A percentile compares a stretch with the other conserved stretches of the same genome.
phyloP scores from a whole-genome alignment of 371 early-diverging fungal genomes.

The Mortierella sp. region DNA sequence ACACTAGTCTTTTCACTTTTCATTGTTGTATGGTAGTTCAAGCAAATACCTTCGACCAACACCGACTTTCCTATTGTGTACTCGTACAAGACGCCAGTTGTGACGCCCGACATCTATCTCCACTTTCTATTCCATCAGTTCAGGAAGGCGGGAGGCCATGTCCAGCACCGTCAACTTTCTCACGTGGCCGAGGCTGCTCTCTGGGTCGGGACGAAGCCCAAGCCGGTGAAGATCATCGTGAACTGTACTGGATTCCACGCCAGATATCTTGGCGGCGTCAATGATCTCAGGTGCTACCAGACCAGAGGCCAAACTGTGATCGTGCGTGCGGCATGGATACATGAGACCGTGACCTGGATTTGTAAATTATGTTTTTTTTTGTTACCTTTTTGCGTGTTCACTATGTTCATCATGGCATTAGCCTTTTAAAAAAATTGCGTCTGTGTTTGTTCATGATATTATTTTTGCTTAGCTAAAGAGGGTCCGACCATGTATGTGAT shows the following conservation, averaged over 20 bases:
- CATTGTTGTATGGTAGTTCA: conserved; percentile 16
- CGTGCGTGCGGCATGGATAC: conserved; percentile 71
- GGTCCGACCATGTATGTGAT: conserved; percentile 77
- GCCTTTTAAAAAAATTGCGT: neutral
- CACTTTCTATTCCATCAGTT: conserved; percentile 70
- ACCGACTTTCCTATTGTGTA: conserved; percentile 42
- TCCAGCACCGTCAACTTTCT: conserved; percentile 55
- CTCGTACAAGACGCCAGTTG: conserved; percentile 48
- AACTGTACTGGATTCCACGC: conserved; percentile 84
- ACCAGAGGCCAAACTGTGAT: conserved; percentile 82
- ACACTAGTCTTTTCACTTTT: neutral
- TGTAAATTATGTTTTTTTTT: conserved; percentile 21
- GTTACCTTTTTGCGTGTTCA: neutral
- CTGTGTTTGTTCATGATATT: neutral
- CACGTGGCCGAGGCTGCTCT: conserved; percentile 65
- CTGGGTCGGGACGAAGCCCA: conserved; percentile 36
- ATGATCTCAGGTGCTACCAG: conserved; percentile 72
- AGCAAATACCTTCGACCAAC: conserved; percentile 24
- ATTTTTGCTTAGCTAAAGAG: conserved; percentile 25
- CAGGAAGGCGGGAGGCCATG: conserved; percentile 62
- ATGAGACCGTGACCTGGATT: conserved; percentile 61
- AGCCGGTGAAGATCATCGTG: conserved; percentile 65
- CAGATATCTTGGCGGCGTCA: conserved; percentile 72
- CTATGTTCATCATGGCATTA: neutral
- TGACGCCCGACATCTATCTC: conserved; percentile 66